These are phyloP conservation scores for Larix sibirica DNA, from an alignment of 83 land plant genomes.

Conservation along the genomic window DNA sequence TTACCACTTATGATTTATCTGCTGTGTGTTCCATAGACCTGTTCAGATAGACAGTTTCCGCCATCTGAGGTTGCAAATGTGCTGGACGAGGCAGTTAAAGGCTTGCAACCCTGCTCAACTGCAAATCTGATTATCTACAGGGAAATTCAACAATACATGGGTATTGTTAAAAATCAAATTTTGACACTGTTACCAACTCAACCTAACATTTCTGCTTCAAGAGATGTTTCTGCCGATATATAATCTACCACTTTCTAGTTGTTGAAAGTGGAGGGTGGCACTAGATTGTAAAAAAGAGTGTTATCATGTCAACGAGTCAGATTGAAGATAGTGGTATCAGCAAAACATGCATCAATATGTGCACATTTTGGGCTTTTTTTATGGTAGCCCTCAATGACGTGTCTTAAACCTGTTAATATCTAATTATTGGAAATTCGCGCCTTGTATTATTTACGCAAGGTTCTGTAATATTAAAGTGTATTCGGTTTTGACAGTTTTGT, in stretches of 20 bases:
- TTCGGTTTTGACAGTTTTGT: too few species aligned
- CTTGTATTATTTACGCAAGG: too few species aligned
- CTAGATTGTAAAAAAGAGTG: neutral
- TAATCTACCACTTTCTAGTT: neutral
- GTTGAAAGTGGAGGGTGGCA: neutral
- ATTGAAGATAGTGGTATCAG: neutral
- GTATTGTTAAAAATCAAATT: constrained; percentile 38
- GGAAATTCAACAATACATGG: constrained; percentile 45
- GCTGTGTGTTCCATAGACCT: constrained; percentile 27
- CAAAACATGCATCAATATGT: too few species aligned
- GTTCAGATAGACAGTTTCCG: constrained; percentile 40
- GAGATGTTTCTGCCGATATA: neutral
- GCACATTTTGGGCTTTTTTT: too few species aligned
- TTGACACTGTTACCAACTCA: constrained; percentile 39
- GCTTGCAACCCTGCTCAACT: constrained; percentile 40
- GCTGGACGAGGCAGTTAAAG: constrained; percentile 30
- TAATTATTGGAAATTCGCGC: too few species aligned
- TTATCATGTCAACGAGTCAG: neutral
- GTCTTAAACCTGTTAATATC: too few species aligned
- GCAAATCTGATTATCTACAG: constrained; percentile 38
- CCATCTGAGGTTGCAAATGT: constrained; percentile 38
- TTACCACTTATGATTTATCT: neutral
- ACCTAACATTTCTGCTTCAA: neutral
- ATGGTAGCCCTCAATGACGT: too few species aligned
- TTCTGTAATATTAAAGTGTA: too few species aligned